Base-by-base conservation (phyloP, 768 basidiomycete species). In the Lentinula aciculospora region DNA sequence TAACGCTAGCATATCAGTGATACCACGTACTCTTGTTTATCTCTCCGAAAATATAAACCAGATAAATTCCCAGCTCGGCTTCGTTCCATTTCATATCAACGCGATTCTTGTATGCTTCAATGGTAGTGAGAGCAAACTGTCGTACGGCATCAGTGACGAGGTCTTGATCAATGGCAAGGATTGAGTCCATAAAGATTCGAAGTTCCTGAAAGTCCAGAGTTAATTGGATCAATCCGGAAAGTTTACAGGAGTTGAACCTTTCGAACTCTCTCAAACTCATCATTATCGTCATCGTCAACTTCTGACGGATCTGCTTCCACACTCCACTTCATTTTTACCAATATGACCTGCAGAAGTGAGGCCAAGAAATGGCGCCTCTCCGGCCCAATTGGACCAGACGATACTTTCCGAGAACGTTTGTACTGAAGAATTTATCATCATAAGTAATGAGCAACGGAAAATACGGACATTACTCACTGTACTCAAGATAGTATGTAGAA, bases 21-120 rank as follows among this genome's bases (percentile, higher is more conserved):
- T 28, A 39, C 39, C 49, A 67, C 86, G 53, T 58, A 94, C 95
- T 83, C 77, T 93, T 96, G 70, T 84, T 86, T 63, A 96, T 84
- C 69, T 97, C 94, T 42, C 96, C 96, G 65, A 92, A 98, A 32
- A 96, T 89, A 67, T 86, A 98, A 9, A 98, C 85, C 25, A 98
- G 79, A 69, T 94, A 94, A n/a, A 96, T 76, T 0, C 92, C 94
- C 19, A 98, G 79, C 70, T 99, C 97, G 2, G 90, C 92, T 61
- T 95, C 88, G 63, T 93, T 85, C 97, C 97, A 98, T 59, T 89
- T 81, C 34, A 97, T 70, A 17, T 77, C 67, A 0, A 81, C 70
- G 0, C 89, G 84, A 59, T 74, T 85, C 51, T 80, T 77, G 64
- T 87, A 89, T 1, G 84, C 78, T 4, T 86, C 81, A 31, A 97